Evolutionary conservation across 1,284 basidiomycete species (phyloP), one percentile per base, ranked within the genome.

Genomic region (Phlebopus sp.): DNA sequence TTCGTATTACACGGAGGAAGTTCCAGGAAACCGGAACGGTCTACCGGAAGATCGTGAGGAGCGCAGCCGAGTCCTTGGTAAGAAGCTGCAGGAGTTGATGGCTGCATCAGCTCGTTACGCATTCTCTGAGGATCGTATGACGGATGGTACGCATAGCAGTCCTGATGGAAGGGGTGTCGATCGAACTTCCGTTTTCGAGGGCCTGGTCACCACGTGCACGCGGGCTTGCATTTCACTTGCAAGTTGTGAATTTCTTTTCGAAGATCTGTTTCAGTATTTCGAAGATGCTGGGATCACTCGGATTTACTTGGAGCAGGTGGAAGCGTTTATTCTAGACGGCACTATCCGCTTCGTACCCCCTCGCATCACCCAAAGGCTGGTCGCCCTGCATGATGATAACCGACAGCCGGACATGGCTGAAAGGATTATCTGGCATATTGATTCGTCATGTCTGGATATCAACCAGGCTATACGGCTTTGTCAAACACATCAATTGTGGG

Each of bases 51-150:
- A 86, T 44, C 66, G 71, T 1, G 63, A 68, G 10, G 75, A 77
- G 36, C 79, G 89, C 30, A 78, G 78, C 55, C 66, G 69, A 10
- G 72, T 91, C 27, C 84, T 97, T 31, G 91, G 87, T 2, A 75
- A 80, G 51, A 88, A 90, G 56, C 76, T 97, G 51, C 79, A 76
- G 30, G 90, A 90, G 54, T 77, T 98, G 37, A 90, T 98, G 85
- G 69, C 74, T 4, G 93, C 96, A 1, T 97, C 96, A 0, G 77
- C 90, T 29, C 80, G 78, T 25, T 98, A 96, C 67, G 84, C 90
- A 0, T 99, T 99, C 66, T 95, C 94, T 3, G 92, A 97, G 57
- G 93, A 97, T 9, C 85, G 95, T 14, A 85, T 98, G 80, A 84
- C 77, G 17, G 96, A 97, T 64, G 81, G 78, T 37, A 97, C 94